Evolutionary conservation across 2,329 filamentous ascomycete genomes (phyloP).

Genomic region (Pseudopyricularia javanii): DNA sequence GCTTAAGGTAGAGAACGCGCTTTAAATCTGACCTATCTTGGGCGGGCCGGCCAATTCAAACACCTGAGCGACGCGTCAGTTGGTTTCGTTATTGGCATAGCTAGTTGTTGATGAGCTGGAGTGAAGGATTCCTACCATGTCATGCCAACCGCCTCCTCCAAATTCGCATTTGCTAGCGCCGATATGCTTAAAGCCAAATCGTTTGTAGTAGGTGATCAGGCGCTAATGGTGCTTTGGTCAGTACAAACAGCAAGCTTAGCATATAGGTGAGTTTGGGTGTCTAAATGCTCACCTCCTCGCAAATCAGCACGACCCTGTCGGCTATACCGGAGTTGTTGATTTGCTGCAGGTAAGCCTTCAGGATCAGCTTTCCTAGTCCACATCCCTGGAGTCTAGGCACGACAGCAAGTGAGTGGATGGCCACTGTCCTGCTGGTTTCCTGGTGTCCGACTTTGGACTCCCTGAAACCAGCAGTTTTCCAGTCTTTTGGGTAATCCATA

Average conservation of each 20-base stretch:
- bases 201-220: constrained; percentile 62
- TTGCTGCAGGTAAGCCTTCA: constrained; percentile 67
- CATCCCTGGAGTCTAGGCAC: constrained; percentile 62
- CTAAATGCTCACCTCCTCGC: constrained; percentile 43
- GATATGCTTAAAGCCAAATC: constrained; percentile 57
- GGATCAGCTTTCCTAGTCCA: constrained; percentile 60
- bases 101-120: neutral
- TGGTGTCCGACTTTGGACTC: constrained; percentile 51
- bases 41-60: constrained; percentile 11
- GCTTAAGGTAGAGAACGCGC: neutral
- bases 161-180: constrained; percentile 61
- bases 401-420: constrained; percentile 72
- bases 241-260: neutral
- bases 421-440: constrained; percentile 61
- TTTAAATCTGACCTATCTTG: constrained; percentile 5
- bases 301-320: constrained; percentile 63
- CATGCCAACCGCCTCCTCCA: constrained; percentile 69
- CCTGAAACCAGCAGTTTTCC: constrained; percentile 36
- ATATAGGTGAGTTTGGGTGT: neutral
- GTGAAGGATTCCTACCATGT: constrained; percentile 61
- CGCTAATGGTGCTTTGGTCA: constrained; percentile 25
- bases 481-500: constrained; percentile 63
- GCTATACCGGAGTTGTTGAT: constrained; percentile 59
- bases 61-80: constrained; percentile 7
- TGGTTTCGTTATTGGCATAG: neutral